Conservation (phyloP, 192 early-diverging fungal species). For the Coemansia sp. region DNA sequence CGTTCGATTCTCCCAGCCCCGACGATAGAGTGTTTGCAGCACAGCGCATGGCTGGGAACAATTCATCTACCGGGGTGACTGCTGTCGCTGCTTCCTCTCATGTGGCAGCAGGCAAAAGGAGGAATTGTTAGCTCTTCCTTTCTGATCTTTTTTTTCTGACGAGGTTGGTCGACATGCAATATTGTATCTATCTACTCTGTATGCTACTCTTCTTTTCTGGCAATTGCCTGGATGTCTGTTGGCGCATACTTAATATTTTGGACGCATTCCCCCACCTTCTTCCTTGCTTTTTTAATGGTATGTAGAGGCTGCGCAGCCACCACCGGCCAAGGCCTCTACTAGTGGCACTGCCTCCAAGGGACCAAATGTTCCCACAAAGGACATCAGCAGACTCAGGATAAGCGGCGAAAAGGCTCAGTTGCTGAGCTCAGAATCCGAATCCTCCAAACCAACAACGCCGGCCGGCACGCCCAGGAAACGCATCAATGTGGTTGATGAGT, state of each 20-base stretch:
- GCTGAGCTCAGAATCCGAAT: conserved; percentile 10
- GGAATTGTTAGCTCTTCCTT: not conserved
- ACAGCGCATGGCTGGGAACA: conserved; percentile 37
- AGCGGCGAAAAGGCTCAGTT: conserved; percentile 12
- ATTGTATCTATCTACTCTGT: not conserved
- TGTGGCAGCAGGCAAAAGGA: conserved; percentile 1
- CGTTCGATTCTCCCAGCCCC: conserved; percentile 79
- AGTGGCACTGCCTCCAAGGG: not conserved
- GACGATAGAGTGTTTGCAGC: conserved; percentile 76
- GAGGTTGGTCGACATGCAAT: too few relatives aligned
- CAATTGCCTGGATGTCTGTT: not conserved
- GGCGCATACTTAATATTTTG: not conserved
- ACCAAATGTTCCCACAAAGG: conserved; percentile 19
- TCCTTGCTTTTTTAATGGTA: not conserved
- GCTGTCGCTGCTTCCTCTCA: not conserved
- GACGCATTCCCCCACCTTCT: not conserved
- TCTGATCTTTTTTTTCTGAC: not conserved
- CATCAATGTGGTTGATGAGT: conserved; percentile 45
- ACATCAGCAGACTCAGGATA: conserved; percentile 30
- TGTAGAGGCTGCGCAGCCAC: conserved; percentile 13
- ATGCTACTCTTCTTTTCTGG: not conserved
- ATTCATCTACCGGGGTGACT: not conserved
- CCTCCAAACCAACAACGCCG: conserved; percentile 19
- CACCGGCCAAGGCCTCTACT: not conserved
- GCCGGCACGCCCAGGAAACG: conserved; percentile 22